These are phyloP conservation scores for Calophaca sinica DNA, from an alignment of 306 rosid species.

Conservation along the genomic window DNA sequence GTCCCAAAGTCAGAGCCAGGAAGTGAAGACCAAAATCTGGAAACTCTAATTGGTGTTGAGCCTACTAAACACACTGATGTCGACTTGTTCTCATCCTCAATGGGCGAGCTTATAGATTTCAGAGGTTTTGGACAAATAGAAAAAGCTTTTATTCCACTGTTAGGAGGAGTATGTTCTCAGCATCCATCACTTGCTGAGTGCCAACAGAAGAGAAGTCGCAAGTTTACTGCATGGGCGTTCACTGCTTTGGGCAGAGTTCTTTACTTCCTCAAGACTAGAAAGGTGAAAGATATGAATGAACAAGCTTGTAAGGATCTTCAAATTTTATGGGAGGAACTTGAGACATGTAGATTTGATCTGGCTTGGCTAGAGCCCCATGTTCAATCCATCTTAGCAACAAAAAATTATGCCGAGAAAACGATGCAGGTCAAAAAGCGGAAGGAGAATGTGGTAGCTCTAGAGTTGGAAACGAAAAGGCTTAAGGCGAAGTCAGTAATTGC, in stretches of 20 bases:
- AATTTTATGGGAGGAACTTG: conserved; percentile 47
- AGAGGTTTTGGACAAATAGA: conserved; percentile 20
- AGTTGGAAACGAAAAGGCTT: conserved; percentile 26
- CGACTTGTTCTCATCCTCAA: background rate
- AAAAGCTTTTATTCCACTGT: background rate
- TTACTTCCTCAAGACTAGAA: conserved; percentile 37
- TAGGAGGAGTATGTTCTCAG: conserved; percentile 36
- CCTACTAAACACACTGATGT: background rate
- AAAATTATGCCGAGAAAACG: conserved; percentile 27
- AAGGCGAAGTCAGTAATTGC: conserved; percentile 19
- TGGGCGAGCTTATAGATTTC: background rate
- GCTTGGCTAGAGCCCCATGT: conserved; percentile 46
- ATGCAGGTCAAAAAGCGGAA: background rate
- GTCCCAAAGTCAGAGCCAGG: background rate
- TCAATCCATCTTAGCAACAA: conserved; percentile 28
- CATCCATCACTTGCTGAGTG: conserved; percentile 40
- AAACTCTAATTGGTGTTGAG: background rate
- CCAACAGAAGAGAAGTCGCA: conserved; percentile 37
- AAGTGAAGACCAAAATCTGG: background rate
- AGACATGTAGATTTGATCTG: conserved; percentile 39
- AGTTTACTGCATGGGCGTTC: conserved; percentile 45
- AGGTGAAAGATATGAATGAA: background rate
- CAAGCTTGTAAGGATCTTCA: conserved; percentile 6
- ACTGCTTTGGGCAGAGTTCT: conserved; percentile 46
- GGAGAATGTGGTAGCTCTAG: conserved; percentile 14